phyloP scores from a whole-genome alignment of 345 rosid genomes.

The Eucalyptus melliodora region DNA sequence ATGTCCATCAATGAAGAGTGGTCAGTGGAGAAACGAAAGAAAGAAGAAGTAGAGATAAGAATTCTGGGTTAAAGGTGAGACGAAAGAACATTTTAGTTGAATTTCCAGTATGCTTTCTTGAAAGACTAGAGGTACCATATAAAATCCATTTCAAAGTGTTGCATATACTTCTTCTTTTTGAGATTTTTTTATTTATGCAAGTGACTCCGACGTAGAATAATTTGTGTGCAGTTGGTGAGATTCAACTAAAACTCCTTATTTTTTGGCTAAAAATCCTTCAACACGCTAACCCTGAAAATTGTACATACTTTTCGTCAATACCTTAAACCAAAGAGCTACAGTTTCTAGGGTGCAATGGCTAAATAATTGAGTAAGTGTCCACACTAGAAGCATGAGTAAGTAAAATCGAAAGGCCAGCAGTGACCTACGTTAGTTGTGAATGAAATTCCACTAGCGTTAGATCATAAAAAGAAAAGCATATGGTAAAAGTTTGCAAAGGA shows the following conservation, averaged over 20 bases:
- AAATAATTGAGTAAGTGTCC: not conserved
- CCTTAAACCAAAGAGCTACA: not conserved
- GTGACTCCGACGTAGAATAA: too few relatives aligned
- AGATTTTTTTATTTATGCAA: not conserved
- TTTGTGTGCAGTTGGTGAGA: too few relatives aligned
- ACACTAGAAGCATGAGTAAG: not conserved
- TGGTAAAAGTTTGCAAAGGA: not conserved
- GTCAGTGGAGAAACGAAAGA: not conserved
- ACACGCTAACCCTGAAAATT: not conserved
- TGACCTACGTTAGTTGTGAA: not conserved
- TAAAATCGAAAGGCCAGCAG: not conserved
- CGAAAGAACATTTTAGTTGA: not conserved
- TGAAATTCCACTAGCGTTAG: not conserved
- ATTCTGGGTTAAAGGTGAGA: not conserved
- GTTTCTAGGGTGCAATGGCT: not conserved
- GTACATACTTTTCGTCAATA: not conserved
- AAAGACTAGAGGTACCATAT: not conserved
- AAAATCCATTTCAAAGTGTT: not conserved
- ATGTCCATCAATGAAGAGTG: not conserved
- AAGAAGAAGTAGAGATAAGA: not conserved
- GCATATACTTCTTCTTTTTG: not conserved
- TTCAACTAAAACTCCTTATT: too few relatives aligned
- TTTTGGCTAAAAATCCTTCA: too few relatives aligned
- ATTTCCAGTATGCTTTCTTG: not conserved
- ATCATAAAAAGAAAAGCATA: not conserved